Base-by-base conservation (phyloP, 1,284 basidiomycete species). In the Cryptococcus sp. region DNA sequence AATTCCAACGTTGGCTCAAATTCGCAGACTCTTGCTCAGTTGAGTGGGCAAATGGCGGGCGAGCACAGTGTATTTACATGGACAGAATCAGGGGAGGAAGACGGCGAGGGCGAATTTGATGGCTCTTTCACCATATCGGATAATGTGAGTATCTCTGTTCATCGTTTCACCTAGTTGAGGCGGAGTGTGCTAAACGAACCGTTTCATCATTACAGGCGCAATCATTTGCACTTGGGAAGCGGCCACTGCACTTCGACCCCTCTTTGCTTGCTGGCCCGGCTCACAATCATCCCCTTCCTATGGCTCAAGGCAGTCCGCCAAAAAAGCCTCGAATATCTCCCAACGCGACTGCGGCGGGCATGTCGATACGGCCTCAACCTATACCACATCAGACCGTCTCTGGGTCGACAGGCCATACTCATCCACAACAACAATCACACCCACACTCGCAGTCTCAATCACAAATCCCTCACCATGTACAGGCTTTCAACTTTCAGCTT, bases 121-220 rank as follows among this genome's bases (percentile, higher is more conserved):
- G 59, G 61, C 1, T 60, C 64, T 20, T 71, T 74, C 51, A 57
- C 57, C 0, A 54, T 72, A 15, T 41, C 64, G 1, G 65, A 70
- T 20, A 58, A 57, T 16, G 69, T 72, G 52, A 62, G 68, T 63
- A 15, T 3, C 20, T 26, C 16, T 7, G 34, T 40, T 15, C 20
- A n/a, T 4, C 8, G 3, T 34, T 13, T 7, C 29, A 34, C 5
- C 3, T 10, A 10, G 8, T 2, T 34, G 29, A 34, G 13, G 29
- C 2, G 8, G 29, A 29, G 26, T 29, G 29, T 10, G 2, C 8
- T 34, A 34, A 13, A 34, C 29, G 8, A 13, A 34, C 29, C 29
- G 13, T 34, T 34, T 13, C 13, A 13, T 5, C 29, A 4, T 15
- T 19, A 6, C 23, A 52, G 55, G 46, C 55, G 6, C 58, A 60